Conservation (phyloP, 23 red algal species). For the Chondrus crispus region DNA sequence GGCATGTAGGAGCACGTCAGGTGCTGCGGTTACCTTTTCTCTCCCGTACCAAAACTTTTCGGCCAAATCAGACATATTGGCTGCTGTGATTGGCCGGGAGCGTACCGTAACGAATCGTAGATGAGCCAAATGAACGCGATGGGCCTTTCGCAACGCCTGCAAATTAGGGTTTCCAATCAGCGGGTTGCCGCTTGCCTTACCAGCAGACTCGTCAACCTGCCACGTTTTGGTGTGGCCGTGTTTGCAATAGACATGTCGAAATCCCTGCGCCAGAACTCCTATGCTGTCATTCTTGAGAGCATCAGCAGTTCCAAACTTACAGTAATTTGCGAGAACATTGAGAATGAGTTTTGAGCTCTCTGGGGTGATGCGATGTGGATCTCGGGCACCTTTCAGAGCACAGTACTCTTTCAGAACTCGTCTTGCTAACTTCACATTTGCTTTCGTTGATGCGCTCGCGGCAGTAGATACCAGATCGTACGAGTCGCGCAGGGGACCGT, state of each 20-base stretch:
- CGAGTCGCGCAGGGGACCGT: too few species aligned
- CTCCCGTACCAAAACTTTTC: slow-evolving; percentile 26
- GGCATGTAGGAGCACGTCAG: background rate
- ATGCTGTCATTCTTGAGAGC: slow-evolving; percentile 3
- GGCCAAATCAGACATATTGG: background rate
- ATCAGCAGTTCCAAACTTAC: background rate
- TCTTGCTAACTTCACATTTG: too few species aligned
- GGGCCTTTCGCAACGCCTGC: background rate
- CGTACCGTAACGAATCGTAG: background rate
- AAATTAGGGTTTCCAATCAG: slow-evolving; percentile 11
- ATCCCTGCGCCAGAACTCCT: background rate
- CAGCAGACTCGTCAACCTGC: background rate
- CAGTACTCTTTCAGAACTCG: too few species aligned
- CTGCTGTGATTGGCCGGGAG: background rate
- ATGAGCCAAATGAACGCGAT: slow-evolving; percentile 11
- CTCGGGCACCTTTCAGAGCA: too few species aligned
- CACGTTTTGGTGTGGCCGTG: background rate
- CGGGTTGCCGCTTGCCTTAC: background rate
- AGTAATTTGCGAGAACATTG: slow-evolving; percentile 21
- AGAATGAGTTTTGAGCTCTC: too few species aligned
- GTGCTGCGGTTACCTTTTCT: background rate
- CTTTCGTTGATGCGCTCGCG: too few species aligned
- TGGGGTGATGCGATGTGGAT: too few species aligned
- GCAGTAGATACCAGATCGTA: too few species aligned
- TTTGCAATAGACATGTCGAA: background rate